phyloP scores from a whole-genome alignment of 2,329 filamentous ascomycete genomes.

The Trichoderma koningii region DNA sequence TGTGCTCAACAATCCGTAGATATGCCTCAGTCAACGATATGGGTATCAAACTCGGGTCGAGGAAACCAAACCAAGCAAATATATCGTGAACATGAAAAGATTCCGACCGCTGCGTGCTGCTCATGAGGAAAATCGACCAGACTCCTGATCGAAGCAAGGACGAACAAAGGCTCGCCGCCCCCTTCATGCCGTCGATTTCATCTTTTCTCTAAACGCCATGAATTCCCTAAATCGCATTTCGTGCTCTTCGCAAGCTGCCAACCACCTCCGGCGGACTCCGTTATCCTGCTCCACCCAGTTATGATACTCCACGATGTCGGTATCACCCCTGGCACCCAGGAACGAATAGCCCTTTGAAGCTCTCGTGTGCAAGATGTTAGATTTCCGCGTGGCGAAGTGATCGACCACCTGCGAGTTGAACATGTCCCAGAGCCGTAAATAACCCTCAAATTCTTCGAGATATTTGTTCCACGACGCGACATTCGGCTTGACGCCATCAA shows the following conservation, averaged over 20 bases:
- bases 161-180: not conserved
- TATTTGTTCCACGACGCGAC: conserved; percentile 53
- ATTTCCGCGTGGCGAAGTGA: conserved; percentile 57
- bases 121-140: not conserved
- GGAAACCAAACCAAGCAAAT: not conserved
- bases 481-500: conserved; percentile 49
- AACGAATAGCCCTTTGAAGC: conserved; percentile 49
- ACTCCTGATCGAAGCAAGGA: not conserved
- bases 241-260: conserved; percentile 60
- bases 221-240: conserved; percentile 61
- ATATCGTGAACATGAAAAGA: not conserved
- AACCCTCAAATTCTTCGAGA: conserved; percentile 54
- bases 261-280: conserved; percentile 62
- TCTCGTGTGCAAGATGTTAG: conserved; percentile 44
- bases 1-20: not conserved
- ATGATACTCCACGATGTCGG: conserved; percentile 60
- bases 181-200: conserved; percentile 38
- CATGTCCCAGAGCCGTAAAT: conserved; percentile 52
- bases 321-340: conserved; percentile 46
- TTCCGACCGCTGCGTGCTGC: not conserved
- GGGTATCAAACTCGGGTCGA: conserved; percentile 10
- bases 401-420: conserved; percentile 57
- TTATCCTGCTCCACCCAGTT: conserved; percentile 65
- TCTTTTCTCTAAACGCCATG: conserved; percentile 50
- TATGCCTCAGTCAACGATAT: conserved; percentile 8